Evolutionary conservation across 2,329 filamentous ascomycete genomes (phyloP), one percentile per base, ranked within the genome.

Genomic region (Tothia fuscella): DNA sequence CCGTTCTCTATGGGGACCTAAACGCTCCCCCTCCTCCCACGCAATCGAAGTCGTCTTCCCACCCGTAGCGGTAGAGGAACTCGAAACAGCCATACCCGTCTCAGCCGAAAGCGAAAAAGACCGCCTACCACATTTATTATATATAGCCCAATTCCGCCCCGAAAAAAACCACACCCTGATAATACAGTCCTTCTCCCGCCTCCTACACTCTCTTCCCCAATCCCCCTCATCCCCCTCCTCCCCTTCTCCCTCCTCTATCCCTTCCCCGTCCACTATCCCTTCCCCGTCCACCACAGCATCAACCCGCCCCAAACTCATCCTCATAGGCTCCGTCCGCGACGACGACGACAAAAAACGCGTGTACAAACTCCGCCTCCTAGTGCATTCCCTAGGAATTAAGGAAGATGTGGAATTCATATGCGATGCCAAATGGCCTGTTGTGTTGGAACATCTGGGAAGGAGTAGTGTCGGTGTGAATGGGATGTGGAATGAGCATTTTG

Each of bases 401-500:
- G 81, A 93, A 40, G 69, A 72, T 12, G 87, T 95, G 32, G 77
- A 86, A 44, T 98, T 98, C 58, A 75, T 93, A 48, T 79, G 87
- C 43, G 88, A 98, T 58, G 88, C 86, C 1, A 78, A 82, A 20
- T 98, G 89, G 87, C 77, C 82, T 3, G 76, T 86, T 50, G 84
- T 98, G 41, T 68, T 95, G 7, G 72, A 82, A 24, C 87, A 84
- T 75, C 68, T 96, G 46, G 67, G 76, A 41, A 77, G 69, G 47
- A 79, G 82, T 3, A 89, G 78, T 14, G 75, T 98, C 2, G 91
- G 91, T 38, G 87, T 93, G 22, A 98, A 98, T 53, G 86, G 83
- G 54, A 98, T 98, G 91, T 98, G 91, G 89, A 96, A 95, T 58
- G 91, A 98, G 65, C 91, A 98, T 61, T 98, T 98, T 58, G 91